Evolutionary conservation across 495 filamentous ascomycete species (phyloP).

Genomic region (Thozetella sp.): DNA sequence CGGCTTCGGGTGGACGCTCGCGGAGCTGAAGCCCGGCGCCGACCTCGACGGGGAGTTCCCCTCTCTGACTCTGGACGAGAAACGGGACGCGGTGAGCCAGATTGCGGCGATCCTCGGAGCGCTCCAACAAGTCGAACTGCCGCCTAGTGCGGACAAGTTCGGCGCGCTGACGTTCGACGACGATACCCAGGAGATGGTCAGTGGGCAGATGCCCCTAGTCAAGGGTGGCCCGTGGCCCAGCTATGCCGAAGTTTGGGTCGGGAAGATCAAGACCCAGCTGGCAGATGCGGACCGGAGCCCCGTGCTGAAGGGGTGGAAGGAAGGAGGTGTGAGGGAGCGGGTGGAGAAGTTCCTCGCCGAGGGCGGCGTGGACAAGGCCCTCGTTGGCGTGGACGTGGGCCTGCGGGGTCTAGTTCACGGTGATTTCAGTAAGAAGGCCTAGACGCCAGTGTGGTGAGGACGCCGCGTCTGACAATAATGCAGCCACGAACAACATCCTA

Average conservation of each 20-base stretch:
- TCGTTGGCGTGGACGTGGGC: background rate
- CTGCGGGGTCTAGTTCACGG: slow-evolving; percentile 3
- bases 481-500: slow-evolving; percentile 7
- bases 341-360: slow-evolving; percentile 5
- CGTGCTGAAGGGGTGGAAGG: slow-evolving; percentile 5
- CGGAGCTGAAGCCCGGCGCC: slow-evolving; percentile 5
- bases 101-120: background rate
- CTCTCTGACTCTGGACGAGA: background rate
- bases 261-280: background rate
- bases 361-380: background rate
- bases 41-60: slow-evolving; percentile 1
- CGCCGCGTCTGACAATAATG: background rate
- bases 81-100: background rate
- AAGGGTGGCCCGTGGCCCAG: slow-evolving; percentile 4
- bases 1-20: slow-evolving; percentile 3
- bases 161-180: slow-evolving; percentile 1
- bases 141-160: background rate
- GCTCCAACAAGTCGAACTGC: background rate
- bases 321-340: slow-evolving; percentile 5
- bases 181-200: background rate
- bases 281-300: slow-evolving; percentile 3
- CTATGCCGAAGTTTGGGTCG: slow-evolving; percentile 1
- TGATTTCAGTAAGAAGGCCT: slow-evolving; percentile 7
- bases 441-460: background rate
- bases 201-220: slow-evolving; percentile 4